Evolutionary conservation across 805 yeast species (phyloP).

Genomic region (Teunomyces barrocoloradensis): DNA sequence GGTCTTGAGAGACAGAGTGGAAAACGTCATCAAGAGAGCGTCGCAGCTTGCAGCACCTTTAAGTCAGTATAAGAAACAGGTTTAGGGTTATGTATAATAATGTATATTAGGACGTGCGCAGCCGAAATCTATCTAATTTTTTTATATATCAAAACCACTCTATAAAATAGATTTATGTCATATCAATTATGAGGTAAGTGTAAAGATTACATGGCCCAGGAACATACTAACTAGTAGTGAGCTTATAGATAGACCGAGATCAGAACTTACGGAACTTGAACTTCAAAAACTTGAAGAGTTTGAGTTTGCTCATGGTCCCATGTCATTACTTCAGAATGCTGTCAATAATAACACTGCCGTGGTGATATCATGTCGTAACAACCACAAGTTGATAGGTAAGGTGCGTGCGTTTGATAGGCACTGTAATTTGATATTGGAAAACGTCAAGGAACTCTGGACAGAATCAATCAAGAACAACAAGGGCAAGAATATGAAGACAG

Average conservation of each 20-base stretch:
- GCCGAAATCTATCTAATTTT: neutral
- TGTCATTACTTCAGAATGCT: conserved; percentile 82
- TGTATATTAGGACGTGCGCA: conserved; percentile 3
- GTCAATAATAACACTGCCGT: conserved; percentile 73
- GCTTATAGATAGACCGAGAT: conserved; percentile 66
- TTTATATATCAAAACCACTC: too few relatives aligned
- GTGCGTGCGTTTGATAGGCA: conserved; percentile 96
- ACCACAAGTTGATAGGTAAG: conserved; percentile 85
- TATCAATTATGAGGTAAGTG: conserved; percentile 12
- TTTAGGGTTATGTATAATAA: conserved; percentile 1
- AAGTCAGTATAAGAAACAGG: conserved; percentile 39
- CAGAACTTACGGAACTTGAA: conserved; percentile 79
- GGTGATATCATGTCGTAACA: conserved; percentile 85
- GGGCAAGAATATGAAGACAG: conserved; percentile 69
- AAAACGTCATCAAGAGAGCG: conserved; percentile 75
- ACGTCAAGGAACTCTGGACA: conserved; percentile 85
- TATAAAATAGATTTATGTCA: neutral
- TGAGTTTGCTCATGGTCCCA: conserved; percentile 88
- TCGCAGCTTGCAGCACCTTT: conserved; percentile 82
- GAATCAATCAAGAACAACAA: conserved; percentile 58
- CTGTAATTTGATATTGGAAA: conserved; percentile 87
- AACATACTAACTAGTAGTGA: conserved; percentile 49
- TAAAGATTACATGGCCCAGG: too few relatives aligned
- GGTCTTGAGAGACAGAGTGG: conserved; percentile 78
- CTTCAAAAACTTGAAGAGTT: conserved; percentile 81